Conservation (phyloP, 2,329 filamentous ascomycete genomes). For the Talaromyces funiculosus region DNA sequence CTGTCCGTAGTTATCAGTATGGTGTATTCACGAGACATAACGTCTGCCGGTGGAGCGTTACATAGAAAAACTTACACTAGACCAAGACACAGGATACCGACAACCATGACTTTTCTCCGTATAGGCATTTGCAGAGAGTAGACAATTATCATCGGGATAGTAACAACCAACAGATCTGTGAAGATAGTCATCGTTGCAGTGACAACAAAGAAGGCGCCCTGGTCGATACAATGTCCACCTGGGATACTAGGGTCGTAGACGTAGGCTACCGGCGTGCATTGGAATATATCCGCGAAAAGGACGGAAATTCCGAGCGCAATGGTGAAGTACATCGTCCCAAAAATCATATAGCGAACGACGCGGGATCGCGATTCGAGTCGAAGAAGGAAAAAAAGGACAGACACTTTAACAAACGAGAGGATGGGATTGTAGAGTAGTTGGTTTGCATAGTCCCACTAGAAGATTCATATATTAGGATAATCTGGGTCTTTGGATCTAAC, state of each 20-base stretch:
- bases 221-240: slow-evolving; percentile 24
- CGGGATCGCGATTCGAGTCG: slow-evolving; percentile 25
- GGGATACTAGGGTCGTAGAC: slow-evolving; percentile 15
- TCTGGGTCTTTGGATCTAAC: background rate
- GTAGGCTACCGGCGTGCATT: slow-evolving; percentile 24
- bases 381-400: slow-evolving; percentile 26
- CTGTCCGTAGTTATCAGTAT: slow-evolving; percentile 14
- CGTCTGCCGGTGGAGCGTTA: background rate
- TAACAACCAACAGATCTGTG: slow-evolving; percentile 27
- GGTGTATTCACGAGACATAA: background rate
- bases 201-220: slow-evolving; percentile 24
- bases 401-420: slow-evolving; percentile 26
- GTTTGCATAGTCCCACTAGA: slow-evolving; percentile 16
- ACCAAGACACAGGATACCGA: slow-evolving; percentile 17
- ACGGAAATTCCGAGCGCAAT: slow-evolving; percentile 18
- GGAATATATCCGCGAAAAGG: slow-evolving; percentile 25
- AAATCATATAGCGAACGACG: slow-evolving; percentile 17
- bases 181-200: slow-evolving; percentile 26
- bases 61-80: background rate
- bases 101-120: slow-evolving; percentile 26
- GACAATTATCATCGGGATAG: slow-evolving; percentile 28
- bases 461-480: background rate
- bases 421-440: slow-evolving; percentile 28
- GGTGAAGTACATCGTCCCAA: slow-evolving; percentile 19
- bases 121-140: slow-evolving; percentile 25